phyloP scores from a whole-genome alignment of 805 yeast genomes.

The Saccharomycopsis javanensis region DNA sequence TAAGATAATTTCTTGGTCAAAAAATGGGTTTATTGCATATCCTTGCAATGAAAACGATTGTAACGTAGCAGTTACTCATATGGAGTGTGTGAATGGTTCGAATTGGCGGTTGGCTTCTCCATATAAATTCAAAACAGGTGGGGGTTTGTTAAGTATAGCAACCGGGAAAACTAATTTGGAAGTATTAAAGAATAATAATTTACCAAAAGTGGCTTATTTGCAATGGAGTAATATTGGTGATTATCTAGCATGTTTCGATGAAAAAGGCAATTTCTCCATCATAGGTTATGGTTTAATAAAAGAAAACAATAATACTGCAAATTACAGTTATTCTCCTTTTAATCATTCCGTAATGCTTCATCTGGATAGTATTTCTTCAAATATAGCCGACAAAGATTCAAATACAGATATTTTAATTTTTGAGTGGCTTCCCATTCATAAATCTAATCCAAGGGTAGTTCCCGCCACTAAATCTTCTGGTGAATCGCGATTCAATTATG shows the following conservation, averaged over 20 bases:
- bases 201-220: constrained; percentile 29
- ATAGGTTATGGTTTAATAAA: constrained; percentile 40
- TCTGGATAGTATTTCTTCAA: constrained; percentile 27
- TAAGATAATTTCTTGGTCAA: constrained; percentile 58
- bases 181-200: constrained; percentile 20
- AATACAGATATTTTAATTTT: constrained; percentile 35
- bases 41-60: constrained; percentile 26
- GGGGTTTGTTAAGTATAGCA: background rate
- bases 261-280: constrained; percentile 54
- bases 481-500: constrained; percentile 36
- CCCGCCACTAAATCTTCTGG: constrained; percentile 40
- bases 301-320: constrained; percentile 18
- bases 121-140: constrained; percentile 13
- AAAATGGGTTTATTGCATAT: constrained; percentile 76
- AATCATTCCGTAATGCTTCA: constrained; percentile 26
- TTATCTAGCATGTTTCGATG: constrained; percentile 74
- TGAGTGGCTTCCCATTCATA: constrained; percentile 69
- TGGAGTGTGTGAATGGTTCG: constrained; percentile 67
- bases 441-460: constrained; percentile 48
- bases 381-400: background rate
- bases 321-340: constrained; percentile 18
- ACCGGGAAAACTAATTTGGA: constrained; percentile 23
- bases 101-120: constrained; percentile 63
- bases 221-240: constrained; percentile 74
- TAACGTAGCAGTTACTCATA: constrained; percentile 46